Percentiles rank a stretch among this genome's conserved stretches.
These are phyloP conservation scores for Daldinia concentrica DNA, from an alignment of 495 filamentous ascomycete species.

Conservation along the genomic window DNA sequence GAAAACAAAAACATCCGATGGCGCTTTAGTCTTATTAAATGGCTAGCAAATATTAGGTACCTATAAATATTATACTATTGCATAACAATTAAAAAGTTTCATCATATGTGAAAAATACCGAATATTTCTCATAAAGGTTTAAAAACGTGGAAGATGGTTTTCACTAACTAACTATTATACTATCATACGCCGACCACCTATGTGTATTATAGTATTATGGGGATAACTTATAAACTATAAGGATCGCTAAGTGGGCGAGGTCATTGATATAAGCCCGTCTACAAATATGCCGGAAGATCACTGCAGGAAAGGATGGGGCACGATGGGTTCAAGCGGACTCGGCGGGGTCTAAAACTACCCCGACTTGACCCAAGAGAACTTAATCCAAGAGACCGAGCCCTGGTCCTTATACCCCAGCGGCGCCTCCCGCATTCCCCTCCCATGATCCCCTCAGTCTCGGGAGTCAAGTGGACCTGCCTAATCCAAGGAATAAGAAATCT, in stretches of 20 bases:
- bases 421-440: conserved; percentile 29
- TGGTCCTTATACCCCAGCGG: conserved; percentile 14
- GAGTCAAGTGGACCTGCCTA: conserved; percentile 30
- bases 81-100: too few relatives aligned
- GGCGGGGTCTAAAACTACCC: conserved; percentile 13
- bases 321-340: conserved; percentile 21
- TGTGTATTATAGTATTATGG: neutral
- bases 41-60: neutral
- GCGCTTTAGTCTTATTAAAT: neutral
- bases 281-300: conserved; percentile 38
- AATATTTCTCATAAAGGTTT: neutral
- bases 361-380: conserved; percentile 5
- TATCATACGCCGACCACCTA: neutral
- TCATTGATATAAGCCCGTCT: conserved; percentile 33
- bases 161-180: too few relatives aligned
- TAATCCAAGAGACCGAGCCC: neutral
- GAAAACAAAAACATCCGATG: conserved; percentile 27
- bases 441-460: conserved; percentile 19
- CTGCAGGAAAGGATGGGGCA: conserved; percentile 33
- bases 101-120: neutral
- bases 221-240: neutral
- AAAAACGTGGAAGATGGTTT: neutral
- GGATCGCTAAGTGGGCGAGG: neutral
- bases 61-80: neutral
- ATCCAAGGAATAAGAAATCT: conserved; percentile 5